A percentile compares a stretch with the other conserved stretches of the same genome.
These are phyloP conservation scores for Pseudogymnoascus sp. DNA, from an alignment of 2,329 filamentous ascomycete genomes.

Conservation along the genomic window DNA sequence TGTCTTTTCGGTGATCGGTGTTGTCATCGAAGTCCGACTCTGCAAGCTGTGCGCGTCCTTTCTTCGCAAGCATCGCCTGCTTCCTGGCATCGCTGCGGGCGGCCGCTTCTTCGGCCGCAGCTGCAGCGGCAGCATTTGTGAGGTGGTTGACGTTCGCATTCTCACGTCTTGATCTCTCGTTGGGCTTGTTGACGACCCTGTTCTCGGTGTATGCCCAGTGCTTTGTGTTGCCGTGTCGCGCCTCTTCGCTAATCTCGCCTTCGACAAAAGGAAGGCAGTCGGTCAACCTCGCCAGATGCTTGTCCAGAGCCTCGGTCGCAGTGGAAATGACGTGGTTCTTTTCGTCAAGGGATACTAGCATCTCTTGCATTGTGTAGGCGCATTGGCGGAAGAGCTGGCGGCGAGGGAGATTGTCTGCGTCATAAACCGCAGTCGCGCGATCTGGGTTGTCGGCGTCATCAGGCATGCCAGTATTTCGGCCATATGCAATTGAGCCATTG, in stretches of 20 bases:
- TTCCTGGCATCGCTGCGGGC: slow-evolving; percentile 77
- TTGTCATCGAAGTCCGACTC: slow-evolving; percentile 77
- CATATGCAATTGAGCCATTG: slow-evolving; percentile 27
- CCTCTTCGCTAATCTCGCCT: slow-evolving; percentile 85
- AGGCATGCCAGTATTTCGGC: slow-evolving; percentile 18
- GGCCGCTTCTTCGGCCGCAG: slow-evolving; percentile 75
- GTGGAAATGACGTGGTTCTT: slow-evolving; percentile 96
- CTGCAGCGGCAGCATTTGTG: slow-evolving; percentile 61
- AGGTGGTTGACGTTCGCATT: slow-evolving; percentile 64
- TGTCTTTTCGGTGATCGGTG: slow-evolving; percentile 37
- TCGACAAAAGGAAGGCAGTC: slow-evolving; percentile 82
- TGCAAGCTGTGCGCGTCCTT: slow-evolving; percentile 43
- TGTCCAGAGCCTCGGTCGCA: slow-evolving; percentile 80
- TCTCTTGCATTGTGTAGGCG: slow-evolving; percentile 68
- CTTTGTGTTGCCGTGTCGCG: slow-evolving; percentile 79
- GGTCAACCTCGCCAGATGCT: slow-evolving; percentile 76
- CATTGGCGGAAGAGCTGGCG: slow-evolving; percentile 72
- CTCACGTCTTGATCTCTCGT: slow-evolving; percentile 70
- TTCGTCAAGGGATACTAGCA: slow-evolving; percentile 87
- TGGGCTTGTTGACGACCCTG: slow-evolving; percentile 55
- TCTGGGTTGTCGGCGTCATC: slow-evolving; percentile 36
- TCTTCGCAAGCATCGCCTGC: slow-evolving; percentile 70
- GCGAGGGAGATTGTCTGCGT: slow-evolving; percentile 52
- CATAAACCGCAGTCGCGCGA: slow-evolving; percentile 39
- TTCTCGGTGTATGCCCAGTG: slow-evolving; percentile 96